Evolutionary conservation across 2,329 filamentous ascomycete genomes (phyloP), one percentile per base, ranked within the genome.

Genomic region (Blastomyces gilchristii): DNA sequence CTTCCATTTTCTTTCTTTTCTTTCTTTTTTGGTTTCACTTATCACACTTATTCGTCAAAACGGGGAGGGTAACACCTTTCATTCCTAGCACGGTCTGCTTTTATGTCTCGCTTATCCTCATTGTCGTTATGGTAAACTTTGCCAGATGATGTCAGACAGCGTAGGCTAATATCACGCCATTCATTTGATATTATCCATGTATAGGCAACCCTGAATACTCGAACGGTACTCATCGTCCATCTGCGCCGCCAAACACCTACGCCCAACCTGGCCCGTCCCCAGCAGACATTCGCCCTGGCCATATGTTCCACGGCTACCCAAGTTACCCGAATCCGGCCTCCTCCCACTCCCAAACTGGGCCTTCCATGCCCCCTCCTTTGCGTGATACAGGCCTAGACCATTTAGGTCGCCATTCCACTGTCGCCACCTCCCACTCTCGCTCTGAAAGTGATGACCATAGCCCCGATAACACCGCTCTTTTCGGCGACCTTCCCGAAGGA

Each of bases 401-500:
- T 22, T 70, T 78, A 12, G 70, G 70, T 67, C 74, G 70, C 63
- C 70, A 71, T 60, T 67, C 70, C 1, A 68, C 70, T 6, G 69
- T 75, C 39, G 73, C 75, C n/a, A 73, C 75, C 11, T 71, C 69
- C 11, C 69, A 65, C 62, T 71, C 73, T 0, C 64, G 69, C 9
- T 68, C 64, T 61, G 71, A 66, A 61, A 62, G 68, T 59, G 68
- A 69, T 37, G 67, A 65, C 1, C 63, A 67, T 37, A 65, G 66
- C 5, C 60, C 47, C 39, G 54, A 62, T 18, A 64, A 66, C 54
- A 47, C 86, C 18, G 85, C 86, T 58, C 84, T 97, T 54, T 97
- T 97, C 74, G 90, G 91, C 58, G 88, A 94, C 68, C 83, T 96
- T 61, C 91, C 92, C 1, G 91, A 94, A 71, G 87, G 88, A 61